phyloP scores from a whole-genome alignment of 306 rosid genomes.

The Acmispon strigosus region DNA sequence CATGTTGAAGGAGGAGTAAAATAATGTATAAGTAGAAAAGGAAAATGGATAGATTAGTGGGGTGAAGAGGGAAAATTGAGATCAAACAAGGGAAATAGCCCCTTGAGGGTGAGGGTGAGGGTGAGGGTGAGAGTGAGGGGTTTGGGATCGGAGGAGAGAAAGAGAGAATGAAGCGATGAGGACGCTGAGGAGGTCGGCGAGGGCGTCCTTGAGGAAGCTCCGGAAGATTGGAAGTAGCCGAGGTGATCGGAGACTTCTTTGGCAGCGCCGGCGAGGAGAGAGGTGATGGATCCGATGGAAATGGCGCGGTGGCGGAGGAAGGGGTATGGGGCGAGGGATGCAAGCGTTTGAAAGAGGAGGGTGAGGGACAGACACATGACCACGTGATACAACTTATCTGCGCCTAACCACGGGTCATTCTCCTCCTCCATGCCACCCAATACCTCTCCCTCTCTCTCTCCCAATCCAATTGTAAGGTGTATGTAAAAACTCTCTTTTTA shows the following conservation, averaged over 20 bases:
- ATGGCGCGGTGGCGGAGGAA: conserved; percentile 61
- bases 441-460: no score
- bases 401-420: conserved; percentile 50
- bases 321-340: conserved; percentile 28
- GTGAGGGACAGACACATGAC: conserved; percentile 50
- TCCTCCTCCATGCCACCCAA: conserved; percentile 31
- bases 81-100: conserved; percentile 41
- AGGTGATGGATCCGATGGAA: conserved; percentile 22
- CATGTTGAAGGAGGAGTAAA: not conserved
- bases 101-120: conserved; percentile 19
- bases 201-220: conserved; percentile 66
- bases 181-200: conserved; percentile 62
- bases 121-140: not conserved
- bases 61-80: no score
- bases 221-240: conserved; percentile 61
- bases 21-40: no score
- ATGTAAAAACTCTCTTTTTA: no score
- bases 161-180: conserved; percentile 40
- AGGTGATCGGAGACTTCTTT: conserved; percentile 79
- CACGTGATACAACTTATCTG: conserved; percentile 57
- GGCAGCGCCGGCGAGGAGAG: conserved; percentile 69
- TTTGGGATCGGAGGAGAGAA: conserved; percentile 12
- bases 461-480: no score
- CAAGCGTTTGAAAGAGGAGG: conserved; percentile 43
- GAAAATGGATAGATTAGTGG: no score